These are phyloP conservation scores for Thermothelomyces thermophilus DNA, from an alignment of 2,329 filamentous ascomycete genomes.

Conservation along the genomic window DNA sequence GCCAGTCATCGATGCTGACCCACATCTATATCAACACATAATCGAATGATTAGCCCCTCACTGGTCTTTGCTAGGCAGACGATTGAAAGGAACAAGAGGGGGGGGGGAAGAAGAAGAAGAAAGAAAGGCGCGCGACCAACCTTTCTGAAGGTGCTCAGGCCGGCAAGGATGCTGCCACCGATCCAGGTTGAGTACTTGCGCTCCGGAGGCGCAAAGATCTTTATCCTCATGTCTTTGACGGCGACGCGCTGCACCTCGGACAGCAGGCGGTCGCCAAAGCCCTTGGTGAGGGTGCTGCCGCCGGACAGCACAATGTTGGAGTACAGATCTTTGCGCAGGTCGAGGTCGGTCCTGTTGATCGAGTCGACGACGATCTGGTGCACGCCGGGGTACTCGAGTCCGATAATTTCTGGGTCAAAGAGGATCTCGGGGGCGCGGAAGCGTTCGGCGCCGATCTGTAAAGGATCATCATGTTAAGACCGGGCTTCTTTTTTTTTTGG, in stretches of 20 bases:
- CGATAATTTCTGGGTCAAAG: constrained; percentile 95
- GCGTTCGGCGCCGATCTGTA: constrained; percentile 79
- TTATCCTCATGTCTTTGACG: constrained; percentile 98
- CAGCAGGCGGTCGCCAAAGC: constrained; percentile 87
- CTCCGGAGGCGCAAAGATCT: constrained; percentile 96
- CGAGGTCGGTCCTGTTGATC: constrained; percentile 90
- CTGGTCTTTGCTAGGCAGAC: background rate
- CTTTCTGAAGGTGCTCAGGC: constrained; percentile 97
- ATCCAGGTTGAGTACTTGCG: constrained; percentile 99
- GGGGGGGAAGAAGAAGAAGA: background rate
- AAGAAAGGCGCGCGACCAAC: constrained; percentile 39
- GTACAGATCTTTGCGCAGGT: constrained; percentile 87
- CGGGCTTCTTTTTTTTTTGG: too few species aligned
- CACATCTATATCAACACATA: too few species aligned
- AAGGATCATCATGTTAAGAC: background rate
- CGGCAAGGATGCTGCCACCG: constrained; percentile 92
- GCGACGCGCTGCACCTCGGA: constrained; percentile 88
- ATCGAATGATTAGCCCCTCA: constrained; percentile 1
- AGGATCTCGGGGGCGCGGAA: constrained; percentile 96
- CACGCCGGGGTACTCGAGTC: constrained; percentile 91
- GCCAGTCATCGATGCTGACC: constrained; percentile 99
- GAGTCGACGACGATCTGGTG: constrained; percentile 97
- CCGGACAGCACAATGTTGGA: constrained; percentile 96
- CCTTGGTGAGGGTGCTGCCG: constrained; percentile 91
- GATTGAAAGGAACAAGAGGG: background rate